Conservation (phyloP, 495 filamentous ascomycete genomes). For the Penicillium canariense region DNA sequence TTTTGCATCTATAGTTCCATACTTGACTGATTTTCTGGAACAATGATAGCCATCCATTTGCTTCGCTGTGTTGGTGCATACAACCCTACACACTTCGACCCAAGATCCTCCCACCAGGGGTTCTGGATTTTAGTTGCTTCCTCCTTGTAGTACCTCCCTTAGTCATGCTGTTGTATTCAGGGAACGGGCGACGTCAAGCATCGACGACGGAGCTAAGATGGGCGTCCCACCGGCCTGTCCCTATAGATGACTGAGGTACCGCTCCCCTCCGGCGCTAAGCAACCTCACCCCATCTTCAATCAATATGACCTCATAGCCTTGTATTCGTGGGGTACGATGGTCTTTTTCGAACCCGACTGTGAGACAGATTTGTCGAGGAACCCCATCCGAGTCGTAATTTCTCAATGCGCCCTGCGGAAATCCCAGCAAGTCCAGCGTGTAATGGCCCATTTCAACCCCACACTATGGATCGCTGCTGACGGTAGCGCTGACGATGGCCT, state of each 20-base stretch:
- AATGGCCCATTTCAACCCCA: background rate
- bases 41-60: background rate
- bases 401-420: background rate
- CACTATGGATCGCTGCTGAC: background rate
- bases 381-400: background rate
- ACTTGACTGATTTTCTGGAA: too few relatives aligned
- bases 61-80: background rate
- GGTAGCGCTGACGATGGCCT: background rate
- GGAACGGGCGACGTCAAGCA: background rate
- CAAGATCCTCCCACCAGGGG: background rate
- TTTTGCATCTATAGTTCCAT: too few relatives aligned
- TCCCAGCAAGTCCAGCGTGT: background rate
- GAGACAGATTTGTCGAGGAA: background rate
- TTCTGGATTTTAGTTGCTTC: background rate
- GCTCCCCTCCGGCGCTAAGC: background rate
- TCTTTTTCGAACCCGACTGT: too few relatives aligned
- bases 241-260: background rate
- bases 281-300: too few relatives aligned
- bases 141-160: too few relatives aligned
- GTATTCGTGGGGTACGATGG: background rate
- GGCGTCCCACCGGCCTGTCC: background rate
- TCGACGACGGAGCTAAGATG: background rate
- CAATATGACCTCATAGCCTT: background rate
- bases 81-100: constrained; percentile 5
- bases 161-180: background rate